Conservation (phyloP, 495 filamentous ascomycete genomes). For the Astrocystis sublimbata region DNA sequence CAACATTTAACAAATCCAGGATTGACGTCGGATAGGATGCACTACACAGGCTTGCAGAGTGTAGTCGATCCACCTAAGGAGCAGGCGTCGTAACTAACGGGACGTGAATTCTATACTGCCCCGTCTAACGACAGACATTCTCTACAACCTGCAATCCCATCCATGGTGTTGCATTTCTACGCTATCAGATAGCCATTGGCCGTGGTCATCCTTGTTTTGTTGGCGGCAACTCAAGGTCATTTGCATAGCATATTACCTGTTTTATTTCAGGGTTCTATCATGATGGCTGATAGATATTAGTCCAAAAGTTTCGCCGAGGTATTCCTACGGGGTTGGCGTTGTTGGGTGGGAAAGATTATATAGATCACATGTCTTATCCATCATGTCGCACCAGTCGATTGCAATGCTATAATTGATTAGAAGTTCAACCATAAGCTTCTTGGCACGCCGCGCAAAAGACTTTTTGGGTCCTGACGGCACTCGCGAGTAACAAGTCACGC, state of each 20-base stretch:
- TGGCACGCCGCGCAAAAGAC: neutral
- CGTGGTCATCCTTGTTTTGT: no score
- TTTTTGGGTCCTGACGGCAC: neutral
- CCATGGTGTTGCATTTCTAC: neutral
- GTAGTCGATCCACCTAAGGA: neutral
- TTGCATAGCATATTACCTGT: conserved; percentile 2
- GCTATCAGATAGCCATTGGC: neutral
- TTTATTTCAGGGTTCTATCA: neutral
- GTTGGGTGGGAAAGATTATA: neutral
- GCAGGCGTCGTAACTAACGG: conserved; percentile 8
- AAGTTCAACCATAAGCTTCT: neutral
- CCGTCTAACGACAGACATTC: neutral
- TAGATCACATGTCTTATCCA: neutral
- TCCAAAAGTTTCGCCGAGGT: neutral
- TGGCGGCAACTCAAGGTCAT: neutral
- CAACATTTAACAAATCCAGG: neutral
- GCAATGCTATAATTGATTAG: neutral
- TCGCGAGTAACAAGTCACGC: no score
- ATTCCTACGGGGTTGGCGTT: neutral
- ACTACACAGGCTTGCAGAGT: neutral
- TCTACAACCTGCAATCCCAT: neutral
- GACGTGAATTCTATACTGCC: neutral
- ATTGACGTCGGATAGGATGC: neutral
- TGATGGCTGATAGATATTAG: conserved; percentile 5
- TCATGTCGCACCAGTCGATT: neutral